Conservation (phyloP, 2,329 filamentous ascomycete genomes). For the Shiraia bambusicola region DNA sequence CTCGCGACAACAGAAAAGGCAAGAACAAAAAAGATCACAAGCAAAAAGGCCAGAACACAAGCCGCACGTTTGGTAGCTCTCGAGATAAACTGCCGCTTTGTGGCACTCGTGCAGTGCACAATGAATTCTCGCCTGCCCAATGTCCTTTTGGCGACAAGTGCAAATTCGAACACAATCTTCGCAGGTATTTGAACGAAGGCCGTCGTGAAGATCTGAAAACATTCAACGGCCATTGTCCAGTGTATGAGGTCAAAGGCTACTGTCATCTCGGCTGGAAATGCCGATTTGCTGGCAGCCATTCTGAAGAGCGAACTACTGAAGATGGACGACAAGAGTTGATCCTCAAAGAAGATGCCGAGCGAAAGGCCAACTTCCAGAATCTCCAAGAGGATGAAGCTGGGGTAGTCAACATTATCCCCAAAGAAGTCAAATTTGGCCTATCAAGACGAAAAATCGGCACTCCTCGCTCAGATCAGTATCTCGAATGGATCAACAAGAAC, state of each 20-base stretch:
- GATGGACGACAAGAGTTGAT: constrained; percentile 84
- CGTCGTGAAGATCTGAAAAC: constrained; percentile 78
- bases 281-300: constrained; percentile 85
- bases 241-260: constrained; percentile 73
- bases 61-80: constrained; percentile 77
- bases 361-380: constrained; percentile 51
- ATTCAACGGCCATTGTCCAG: constrained; percentile 76
- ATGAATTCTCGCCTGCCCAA: constrained; percentile 76
- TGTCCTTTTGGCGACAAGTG: constrained; percentile 82
- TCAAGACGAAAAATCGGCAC: constrained; percentile 71
- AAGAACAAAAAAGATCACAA: constrained; percentile 64
- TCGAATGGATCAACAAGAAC: constrained; percentile 74
- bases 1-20: constrained; percentile 46
- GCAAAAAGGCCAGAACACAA: constrained; percentile 76
- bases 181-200: constrained; percentile 79
- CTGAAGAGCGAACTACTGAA: constrained; percentile 71
- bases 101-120: constrained; percentile 66
- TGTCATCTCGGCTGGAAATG: constrained; percentile 93
- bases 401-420: constrained; percentile 72
- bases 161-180: constrained; percentile 78
- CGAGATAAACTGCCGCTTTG: constrained; percentile 78
- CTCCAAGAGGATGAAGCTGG: constrained; percentile 54
- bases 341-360: constrained; percentile 60
- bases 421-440: constrained; percentile 71
- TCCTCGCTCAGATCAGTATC: constrained; percentile 72